Evolutionary conservation across 176 grass and related monocot species (phyloP).

Genomic region (Cocos nucifera): DNA sequence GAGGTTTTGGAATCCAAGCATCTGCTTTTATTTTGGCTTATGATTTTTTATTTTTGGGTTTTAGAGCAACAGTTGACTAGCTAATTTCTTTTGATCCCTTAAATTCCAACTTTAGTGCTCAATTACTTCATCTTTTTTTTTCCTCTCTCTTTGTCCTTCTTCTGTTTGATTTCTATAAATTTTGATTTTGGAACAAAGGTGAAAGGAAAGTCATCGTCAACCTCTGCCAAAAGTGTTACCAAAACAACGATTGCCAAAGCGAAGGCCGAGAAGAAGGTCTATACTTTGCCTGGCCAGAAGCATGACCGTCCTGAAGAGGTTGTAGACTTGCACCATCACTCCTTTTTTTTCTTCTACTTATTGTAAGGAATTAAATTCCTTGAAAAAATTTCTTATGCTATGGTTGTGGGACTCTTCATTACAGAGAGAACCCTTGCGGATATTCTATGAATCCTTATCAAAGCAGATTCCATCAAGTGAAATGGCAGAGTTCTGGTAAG

Average conservation of each 20-base stretch:
- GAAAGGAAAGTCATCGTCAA: constrained; percentile 27
- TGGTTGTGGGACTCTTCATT: neutral
- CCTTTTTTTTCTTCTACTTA: neutral
- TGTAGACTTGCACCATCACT: neutral
- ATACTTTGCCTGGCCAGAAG: constrained; percentile 82
- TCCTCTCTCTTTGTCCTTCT: neutral
- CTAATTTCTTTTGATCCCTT: no score
- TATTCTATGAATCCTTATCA: constrained; percentile 86
- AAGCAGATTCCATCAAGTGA: constrained; percentile 88
- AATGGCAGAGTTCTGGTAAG: constrained; percentile 89
- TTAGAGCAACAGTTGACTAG: no score
- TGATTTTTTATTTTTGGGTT: no score
- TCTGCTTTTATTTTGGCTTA: no score
- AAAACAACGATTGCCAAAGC: constrained; percentile 27
- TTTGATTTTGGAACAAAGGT: neutral
- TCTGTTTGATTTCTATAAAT: neutral
- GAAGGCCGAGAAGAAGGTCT: constrained; percentile 76
- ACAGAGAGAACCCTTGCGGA: constrained; percentile 82
- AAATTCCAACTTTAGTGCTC: no score
- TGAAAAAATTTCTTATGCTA: neutral
- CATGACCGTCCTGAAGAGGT: constrained; percentile 87
- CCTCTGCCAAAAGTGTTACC: constrained; percentile 26
- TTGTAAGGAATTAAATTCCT: no score
- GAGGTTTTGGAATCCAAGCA: no score
- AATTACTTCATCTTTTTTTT: no score